Base-by-base conservation (phyloP, 2,329 filamentous ascomycete genomes). In the Coleophoma crateriformis region DNA sequence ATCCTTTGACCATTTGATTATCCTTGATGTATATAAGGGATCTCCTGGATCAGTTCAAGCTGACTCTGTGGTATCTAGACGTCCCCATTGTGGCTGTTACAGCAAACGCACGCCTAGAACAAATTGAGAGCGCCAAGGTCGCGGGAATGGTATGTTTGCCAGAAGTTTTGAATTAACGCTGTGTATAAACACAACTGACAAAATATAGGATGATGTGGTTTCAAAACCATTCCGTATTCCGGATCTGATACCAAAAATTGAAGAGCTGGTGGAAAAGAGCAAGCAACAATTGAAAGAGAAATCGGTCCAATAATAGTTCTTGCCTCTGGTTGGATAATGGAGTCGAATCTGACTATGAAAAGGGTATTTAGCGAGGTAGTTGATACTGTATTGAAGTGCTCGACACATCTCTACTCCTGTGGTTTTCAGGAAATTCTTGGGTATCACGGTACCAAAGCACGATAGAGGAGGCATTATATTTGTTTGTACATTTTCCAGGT, bases 71-170 rank as follows among this genome's bases (percentile, higher is more conserved):
- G 72, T 76, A 15, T 70, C 74, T 27, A 45, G 85, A 88, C 60
- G 79, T 89, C n/a, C 85, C 86, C 2, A 87, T 89, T 57, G 87
- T 90, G 58, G 86, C 84, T n/a, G 85, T 88, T n/a, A 91, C 87
- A 35, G 88, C 88, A 2, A 91, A 91, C 66, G 87, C 86, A 35
- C 74, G 88, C 61, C 78, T 79, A 4, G 85, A 89, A 70, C 87
- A 91, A 67, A 84, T 89, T 51, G 76, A 79, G 56, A 82, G 78
- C 56, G 87, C 88, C 48, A 79, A 87, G 61, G 74, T 78, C 49
- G 84, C 85, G 19, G 87, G 87, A 35, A 89, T 91, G 71, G 84
- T 85, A 68, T 72, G 79, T 74, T 35, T 43, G 33, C 20, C 7
- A 22, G 8, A 27, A 27, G 27, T 10, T 7, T 14, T 20, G 17